These are phyloP conservation scores for Diversispora epigaea DNA, from an alignment of 192 early-diverging fungal species.

Conservation along the genomic window DNA sequence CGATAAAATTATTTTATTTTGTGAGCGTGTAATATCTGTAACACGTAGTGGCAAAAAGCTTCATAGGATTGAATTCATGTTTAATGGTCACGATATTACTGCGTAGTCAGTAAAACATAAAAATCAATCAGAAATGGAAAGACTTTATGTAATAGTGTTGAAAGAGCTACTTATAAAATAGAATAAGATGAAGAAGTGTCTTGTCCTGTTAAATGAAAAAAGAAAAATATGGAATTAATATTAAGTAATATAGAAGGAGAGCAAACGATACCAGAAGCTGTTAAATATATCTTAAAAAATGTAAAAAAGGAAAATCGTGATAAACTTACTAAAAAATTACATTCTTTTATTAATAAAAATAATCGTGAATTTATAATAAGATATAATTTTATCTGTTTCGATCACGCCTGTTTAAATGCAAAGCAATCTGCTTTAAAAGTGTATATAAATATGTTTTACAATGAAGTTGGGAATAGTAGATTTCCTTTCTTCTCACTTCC, in stretches of 20 bases:
- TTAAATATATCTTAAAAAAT: background rate
- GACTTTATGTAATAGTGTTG: background rate
- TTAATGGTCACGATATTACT: background rate
- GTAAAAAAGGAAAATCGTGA: background rate
- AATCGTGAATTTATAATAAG: background rate
- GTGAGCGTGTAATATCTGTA: background rate
- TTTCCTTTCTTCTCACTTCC: background rate
- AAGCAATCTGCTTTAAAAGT: background rate
- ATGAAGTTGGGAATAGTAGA: constrained; percentile 1
- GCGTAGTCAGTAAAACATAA: constrained; percentile 11
- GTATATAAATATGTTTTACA: constrained; percentile 13
- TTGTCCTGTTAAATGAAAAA: background rate
- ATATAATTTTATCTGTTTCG: constrained; percentile 6
- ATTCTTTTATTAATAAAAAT: constrained; percentile 5
- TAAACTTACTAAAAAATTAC: too few species aligned
- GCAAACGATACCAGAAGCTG: background rate
- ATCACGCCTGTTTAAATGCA: background rate
- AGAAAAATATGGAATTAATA: constrained; percentile 12
- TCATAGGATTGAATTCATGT: background rate
- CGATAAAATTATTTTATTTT: constrained; percentile 20
- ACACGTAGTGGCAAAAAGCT: constrained; percentile 3
- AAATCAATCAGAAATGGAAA: background rate
- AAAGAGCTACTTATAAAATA: background rate
- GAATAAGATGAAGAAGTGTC: constrained; percentile 12
- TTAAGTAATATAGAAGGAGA: constrained; percentile 6